Evolutionary conservation across 495 filamentous ascomycete species (phyloP), one percentile per base, ranked within the genome.

Genomic region (Penicillium cosmopolitanum): DNA sequence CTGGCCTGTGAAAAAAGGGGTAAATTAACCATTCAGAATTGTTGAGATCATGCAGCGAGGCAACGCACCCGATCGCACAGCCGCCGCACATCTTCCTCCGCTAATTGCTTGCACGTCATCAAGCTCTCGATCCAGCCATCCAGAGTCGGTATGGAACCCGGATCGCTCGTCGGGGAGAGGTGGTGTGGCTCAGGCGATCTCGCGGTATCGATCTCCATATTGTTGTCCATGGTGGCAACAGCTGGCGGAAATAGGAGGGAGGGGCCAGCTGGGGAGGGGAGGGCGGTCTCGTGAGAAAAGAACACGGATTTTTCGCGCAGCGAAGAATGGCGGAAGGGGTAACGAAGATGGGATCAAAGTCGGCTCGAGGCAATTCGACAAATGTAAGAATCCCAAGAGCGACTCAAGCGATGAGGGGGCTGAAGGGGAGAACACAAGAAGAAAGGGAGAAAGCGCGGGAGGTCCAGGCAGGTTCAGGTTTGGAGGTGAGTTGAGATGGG

Each of bases 111-210:
- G 87, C 95, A 98, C 72, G 79, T 89, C 95, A 98, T 98, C 79
- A 98, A 80, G 77, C 84, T 95, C 81, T 96, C 93, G 72, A 98
- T 98, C 95, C 95, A 98, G 63, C 94, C 92, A 75, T 98, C 95
- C 40, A 98, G 79, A 36, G 93, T 96, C 36, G 92, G 89, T 78
- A 97, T 95, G 57, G 92, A 89, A 35, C 91, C 84, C 10, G 96
- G 87, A 74, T 98, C 96, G 50, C 85, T 82, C 21, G 83, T 80
- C 62, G 89, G 86, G 53, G 89, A 83, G 67, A 91, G 77, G 65
- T 83, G 80, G 72, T 93, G 85, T 61, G 93, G 90, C 68, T 96
- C 87, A 61, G 93, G 90, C 63, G 87, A 84, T 73, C 92, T 89
- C 68, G 89, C 90, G 50, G 80, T 73, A 67, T 84, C 81, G 63